Evolutionary conservation across 495 filamentous ascomycete genomes (phyloP), one percentile per base, ranked within the genome.

Genomic region (Trichocladium antarcticum): DNA sequence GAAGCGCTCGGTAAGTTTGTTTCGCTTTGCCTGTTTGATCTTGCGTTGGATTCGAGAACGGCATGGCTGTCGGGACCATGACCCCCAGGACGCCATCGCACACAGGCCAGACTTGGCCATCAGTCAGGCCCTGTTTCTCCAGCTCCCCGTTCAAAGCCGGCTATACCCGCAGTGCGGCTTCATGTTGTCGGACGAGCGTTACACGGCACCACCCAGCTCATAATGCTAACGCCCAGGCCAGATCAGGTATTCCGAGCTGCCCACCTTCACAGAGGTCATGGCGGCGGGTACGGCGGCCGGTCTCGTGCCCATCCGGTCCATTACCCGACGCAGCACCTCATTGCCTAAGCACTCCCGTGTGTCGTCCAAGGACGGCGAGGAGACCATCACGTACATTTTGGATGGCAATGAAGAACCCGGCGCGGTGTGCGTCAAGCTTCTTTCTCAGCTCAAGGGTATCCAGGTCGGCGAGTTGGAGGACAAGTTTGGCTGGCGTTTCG

Each of bases 231-330:
- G 22, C 12, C 27, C 14, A 11, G 9, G 80, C n/a, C 45, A 82
- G 70, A 83, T 94, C 61, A 76, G 78, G 52, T 90, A 90, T 64
- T 72, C 77, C n/a, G 90, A 98, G 54, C 70, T 96, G 8, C 60
- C 68, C 12, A 61, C 67, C 6, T 96, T 97, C 67, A 72, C 72
- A 38, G 92, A 98, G 64, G 81, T 98, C 16, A 76, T 95, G 67
- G 92, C 90, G 3, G 88, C 87, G 1, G 92, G 92, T 0, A 98
- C 92, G 1, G 92, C 92, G 5, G 92, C 90, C 0, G 85, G 87
- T 1, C 70, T 98, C 37, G 88, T 96, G 9, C 92, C 92, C 1
- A 87, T 98, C 60, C 80, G 81, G 44, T 89, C 83, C 42, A 94
- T 98, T 54, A 86, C 84, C 1, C 80, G 84, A 61, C 75, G 73